These are phyloP conservation scores for Fraxinus anomala DNA, from an alignment of 257 asterid genomes.

Conservation along the genomic window DNA sequence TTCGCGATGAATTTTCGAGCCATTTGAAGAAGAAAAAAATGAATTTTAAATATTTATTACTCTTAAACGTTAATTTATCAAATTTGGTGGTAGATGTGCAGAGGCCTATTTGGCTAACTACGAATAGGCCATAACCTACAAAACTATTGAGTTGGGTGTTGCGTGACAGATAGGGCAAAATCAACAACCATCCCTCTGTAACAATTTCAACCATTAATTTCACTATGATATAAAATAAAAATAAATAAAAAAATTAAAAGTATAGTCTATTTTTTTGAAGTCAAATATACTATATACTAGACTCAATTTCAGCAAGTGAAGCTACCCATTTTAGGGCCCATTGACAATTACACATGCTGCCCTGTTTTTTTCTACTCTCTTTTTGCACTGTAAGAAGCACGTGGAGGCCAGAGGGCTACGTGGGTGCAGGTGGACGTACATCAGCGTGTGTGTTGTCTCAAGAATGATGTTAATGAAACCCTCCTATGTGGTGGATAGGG, in stretches of 20 bases:
- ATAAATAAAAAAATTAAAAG: no score
- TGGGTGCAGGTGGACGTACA: conserved; percentile 5
- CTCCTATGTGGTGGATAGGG: no score
- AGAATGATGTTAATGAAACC: no score
- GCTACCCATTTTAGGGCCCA: not conserved
- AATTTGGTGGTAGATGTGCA: not conserved
- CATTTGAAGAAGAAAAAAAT: no score
- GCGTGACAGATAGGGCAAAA: conserved; percentile 1
- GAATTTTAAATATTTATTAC: no score
- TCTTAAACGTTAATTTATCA: not conserved
- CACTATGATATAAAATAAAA: no score
- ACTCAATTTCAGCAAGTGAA: not conserved
- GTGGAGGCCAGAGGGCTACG: not conserved
- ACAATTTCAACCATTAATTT: not conserved
- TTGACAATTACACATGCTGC: not conserved
- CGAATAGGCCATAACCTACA: not conserved
- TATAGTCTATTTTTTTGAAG: no score
- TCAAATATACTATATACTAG: no score
- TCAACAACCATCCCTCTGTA: not conserved
- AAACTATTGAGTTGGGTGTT: not conserved
- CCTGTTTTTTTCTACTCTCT: not conserved
- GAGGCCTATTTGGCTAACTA: not conserved
- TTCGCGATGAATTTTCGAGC: no score
- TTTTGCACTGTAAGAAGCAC: not conserved
- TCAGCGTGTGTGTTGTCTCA: not conserved